phyloP scores from a whole-genome alignment of 169 alveolate genomes.

The Perkinsus olseni region DNA sequence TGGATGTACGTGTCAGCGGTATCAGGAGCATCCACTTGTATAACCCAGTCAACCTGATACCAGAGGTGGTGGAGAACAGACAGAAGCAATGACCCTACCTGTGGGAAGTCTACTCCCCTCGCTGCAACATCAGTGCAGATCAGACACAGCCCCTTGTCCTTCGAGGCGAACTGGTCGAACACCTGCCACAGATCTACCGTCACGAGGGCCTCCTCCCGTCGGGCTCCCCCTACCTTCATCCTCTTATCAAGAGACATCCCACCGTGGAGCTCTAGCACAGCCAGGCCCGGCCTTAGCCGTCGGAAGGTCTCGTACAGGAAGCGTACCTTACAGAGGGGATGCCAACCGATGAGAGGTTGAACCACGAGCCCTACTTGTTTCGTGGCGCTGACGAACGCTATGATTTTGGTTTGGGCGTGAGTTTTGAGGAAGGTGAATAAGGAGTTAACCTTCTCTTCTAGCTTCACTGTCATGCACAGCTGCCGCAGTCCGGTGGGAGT shows the following conservation, averaged over 20 bases:
- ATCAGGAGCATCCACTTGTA: slow-evolving; percentile 86
- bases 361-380: slow-evolving; percentile 77
- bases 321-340: slow-evolving; percentile 31
- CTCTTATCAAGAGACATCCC: not conserved
- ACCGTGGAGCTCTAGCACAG: not conserved
- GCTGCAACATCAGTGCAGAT: slow-evolving; percentile 87
- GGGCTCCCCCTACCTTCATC: not conserved
- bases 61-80: no score
- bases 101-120: slow-evolving; percentile 91
- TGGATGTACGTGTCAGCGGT: slow-evolving; percentile 82
- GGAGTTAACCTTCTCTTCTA: slow-evolving; percentile 76
- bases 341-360: no score
- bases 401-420: slow-evolving; percentile 69
- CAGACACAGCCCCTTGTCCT: slow-evolving; percentile 61
- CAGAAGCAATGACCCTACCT: no score
- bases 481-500: slow-evolving; percentile 50
- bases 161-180: slow-evolving; percentile 77
- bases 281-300: slow-evolving; percentile 74
- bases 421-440: slow-evolving; percentile 80
- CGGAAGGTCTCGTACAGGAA: slow-evolving; percentile 88
- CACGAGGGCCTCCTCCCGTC: not conserved
- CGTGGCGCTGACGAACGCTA: slow-evolving; percentile 82
- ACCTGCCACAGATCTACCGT: slow-evolving; percentile 76
- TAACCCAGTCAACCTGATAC: slow-evolving; percentile 76
- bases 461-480: slow-evolving; percentile 66